Conservation (phyloP, 176 grass and related monocot genomes). For the Cenchrus americanus region DNA sequence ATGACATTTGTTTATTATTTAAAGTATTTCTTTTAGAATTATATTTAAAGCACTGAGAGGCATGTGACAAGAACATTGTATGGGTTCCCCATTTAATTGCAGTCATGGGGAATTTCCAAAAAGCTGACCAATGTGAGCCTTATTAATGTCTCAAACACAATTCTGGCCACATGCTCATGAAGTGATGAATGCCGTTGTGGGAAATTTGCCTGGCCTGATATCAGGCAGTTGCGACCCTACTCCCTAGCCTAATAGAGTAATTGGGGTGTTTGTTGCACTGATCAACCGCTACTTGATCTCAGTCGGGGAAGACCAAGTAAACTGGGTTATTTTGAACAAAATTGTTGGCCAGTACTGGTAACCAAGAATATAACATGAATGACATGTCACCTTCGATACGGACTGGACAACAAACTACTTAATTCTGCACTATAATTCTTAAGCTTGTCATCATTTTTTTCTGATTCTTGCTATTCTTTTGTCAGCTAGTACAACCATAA, state of each 20-base stretch:
- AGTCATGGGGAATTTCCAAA: neutral
- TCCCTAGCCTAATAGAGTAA: neutral
- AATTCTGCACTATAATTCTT: neutral
- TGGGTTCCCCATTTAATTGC: constrained; percentile 32
- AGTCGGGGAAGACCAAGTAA: neutral
- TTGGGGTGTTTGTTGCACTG: constrained; percentile 9
- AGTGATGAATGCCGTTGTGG: neutral
- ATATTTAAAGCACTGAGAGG: constrained; percentile 31
- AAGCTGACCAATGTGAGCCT: constrained; percentile 26
- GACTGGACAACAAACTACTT: neutral
- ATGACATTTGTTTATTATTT: neutral
- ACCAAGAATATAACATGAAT: constrained; percentile 28
- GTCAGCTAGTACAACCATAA: constrained; percentile 2
- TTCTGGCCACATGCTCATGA: neutral
- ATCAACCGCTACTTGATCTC: constrained; percentile 14
- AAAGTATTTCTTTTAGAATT: neutral
- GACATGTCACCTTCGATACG: neutral
- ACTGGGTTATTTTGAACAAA: neutral
- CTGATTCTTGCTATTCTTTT: neutral
- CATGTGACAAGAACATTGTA: constrained; percentile 8
- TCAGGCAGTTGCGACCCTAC: neutral
- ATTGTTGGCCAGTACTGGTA: neutral
- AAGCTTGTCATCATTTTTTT: neutral
- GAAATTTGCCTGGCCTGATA: neutral
- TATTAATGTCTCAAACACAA: constrained; percentile 19